phyloP scores from a whole-genome alignment of 2,329 filamentous ascomycete species.

The Trichoderma aggressivum region DNA sequence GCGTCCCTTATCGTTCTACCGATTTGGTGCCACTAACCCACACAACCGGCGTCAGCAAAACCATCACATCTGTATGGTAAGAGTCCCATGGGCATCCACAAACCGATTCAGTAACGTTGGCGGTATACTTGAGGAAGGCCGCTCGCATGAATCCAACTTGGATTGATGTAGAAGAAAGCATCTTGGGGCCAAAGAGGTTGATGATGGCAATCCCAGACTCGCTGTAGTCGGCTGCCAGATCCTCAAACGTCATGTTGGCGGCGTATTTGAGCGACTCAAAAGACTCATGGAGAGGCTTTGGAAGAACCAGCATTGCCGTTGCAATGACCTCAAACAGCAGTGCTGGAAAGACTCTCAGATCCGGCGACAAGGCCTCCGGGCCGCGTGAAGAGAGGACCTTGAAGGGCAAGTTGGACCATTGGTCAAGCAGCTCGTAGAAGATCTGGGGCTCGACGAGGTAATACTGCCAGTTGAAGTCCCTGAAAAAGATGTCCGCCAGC shows the following conservation, averaged over 20 bases:
- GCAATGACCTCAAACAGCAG: slow-evolving; percentile 59
- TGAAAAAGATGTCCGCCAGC: slow-evolving; percentile 53
- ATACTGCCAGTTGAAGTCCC: slow-evolving; percentile 60
- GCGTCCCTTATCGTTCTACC: slow-evolving; percentile 58
- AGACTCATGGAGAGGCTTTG: slow-evolving; percentile 43
- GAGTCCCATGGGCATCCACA: not conserved
- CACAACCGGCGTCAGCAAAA: not conserved
- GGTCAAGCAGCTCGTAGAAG: slow-evolving; percentile 48
- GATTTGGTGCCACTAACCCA: slow-evolving; percentile 51
- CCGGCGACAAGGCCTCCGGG: slow-evolving; percentile 47
- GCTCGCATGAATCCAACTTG: slow-evolving; percentile 56
- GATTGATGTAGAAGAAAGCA: slow-evolving; percentile 54
- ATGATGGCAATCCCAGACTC: slow-evolving; percentile 54
- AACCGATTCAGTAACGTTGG: slow-evolving; percentile 56
- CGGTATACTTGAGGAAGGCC: slow-evolving; percentile 56
- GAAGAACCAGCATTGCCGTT: slow-evolving; percentile 51
- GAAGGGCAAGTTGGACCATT: slow-evolving; percentile 56
- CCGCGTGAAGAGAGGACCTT: slow-evolving; percentile 47
- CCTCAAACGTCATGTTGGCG: slow-evolving; percentile 57
- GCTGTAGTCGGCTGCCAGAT: slow-evolving; percentile 59
- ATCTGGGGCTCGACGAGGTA: slow-evolving; percentile 51
- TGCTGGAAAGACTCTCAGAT: slow-evolving; percentile 56
- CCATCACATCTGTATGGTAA: not conserved
- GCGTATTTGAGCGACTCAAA: slow-evolving; percentile 59
- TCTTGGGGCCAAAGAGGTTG: slow-evolving; percentile 53